Evolutionary conservation across 441 rosid species (phyloP).

Genomic region (Pelargonium citronellum): DNA sequence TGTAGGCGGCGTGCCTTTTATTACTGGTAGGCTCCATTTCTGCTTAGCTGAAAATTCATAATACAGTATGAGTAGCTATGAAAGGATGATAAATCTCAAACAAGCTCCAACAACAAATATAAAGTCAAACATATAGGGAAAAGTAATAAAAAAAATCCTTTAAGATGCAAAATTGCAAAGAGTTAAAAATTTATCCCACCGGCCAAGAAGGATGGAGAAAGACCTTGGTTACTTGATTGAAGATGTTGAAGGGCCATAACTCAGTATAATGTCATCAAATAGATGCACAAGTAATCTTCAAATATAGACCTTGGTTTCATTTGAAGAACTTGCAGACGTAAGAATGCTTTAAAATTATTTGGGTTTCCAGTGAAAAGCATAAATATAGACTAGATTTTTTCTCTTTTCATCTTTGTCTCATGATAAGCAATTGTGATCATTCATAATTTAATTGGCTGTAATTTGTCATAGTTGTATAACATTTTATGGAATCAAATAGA

Average conservation of each 20-base stretch:
- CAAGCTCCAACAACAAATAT: neutral
- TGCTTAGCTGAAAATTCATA: constrained; percentile 50
- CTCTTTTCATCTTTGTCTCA: no score
- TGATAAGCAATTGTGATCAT: no score
- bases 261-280: neutral
- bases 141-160: neutral
- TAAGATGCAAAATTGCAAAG: neutral
- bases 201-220: neutral
- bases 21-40: constrained; percentile 73
- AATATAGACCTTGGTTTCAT: no score
- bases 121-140: neutral
- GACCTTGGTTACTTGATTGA: neutral
- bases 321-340: no score
- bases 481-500: no score
- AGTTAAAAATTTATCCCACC: neutral
- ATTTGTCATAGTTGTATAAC: no score
- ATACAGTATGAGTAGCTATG: constrained; percentile 13
- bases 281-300: no score
- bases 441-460: no score
- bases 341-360: no score
- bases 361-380: no score
- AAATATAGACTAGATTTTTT: no score
- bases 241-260: neutral
- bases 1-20: constrained; percentile 65
- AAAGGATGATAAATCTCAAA: neutral